Conservation (phyloP, 176 grass and related monocot species). For the Bothriochloa decipiens region DNA sequence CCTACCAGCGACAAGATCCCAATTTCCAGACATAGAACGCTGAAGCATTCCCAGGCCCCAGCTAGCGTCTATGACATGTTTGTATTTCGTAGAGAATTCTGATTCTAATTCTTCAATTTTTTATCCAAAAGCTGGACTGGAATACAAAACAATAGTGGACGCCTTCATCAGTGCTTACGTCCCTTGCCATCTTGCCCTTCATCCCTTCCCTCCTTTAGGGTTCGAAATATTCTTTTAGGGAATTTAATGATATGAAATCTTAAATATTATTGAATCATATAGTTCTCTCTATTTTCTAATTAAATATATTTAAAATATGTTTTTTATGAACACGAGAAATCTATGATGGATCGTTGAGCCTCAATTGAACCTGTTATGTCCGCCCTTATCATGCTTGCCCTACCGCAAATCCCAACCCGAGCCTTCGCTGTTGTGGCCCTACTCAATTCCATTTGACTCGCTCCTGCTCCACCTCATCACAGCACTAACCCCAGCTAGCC, state of each 20-base stretch:
- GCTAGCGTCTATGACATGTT: not conserved
- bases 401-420: no score
- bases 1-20: no score
- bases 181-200: not conserved
- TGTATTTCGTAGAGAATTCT: not conserved
- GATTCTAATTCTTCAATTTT: not conserved
- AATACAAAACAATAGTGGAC: not conserved
- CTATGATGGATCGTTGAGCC: not conserved
- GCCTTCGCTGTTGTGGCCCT: no score
- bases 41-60: no score
- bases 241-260: not conserved
- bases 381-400: no score
- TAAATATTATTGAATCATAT: not conserved
- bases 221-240: not conserved
- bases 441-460: no score
- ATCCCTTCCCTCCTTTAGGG: not conserved
- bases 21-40: no score
- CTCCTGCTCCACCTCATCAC: no score
- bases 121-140: not conserved
- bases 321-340: no score
- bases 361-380: no score
- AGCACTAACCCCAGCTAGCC: no score
- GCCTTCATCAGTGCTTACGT: not conserved
- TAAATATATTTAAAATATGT: not conserved
- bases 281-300: not conserved